phyloP scores from a whole-genome alignment of 2,329 filamentous ascomycete genomes.

The Corniculantispora saksenae region DNA sequence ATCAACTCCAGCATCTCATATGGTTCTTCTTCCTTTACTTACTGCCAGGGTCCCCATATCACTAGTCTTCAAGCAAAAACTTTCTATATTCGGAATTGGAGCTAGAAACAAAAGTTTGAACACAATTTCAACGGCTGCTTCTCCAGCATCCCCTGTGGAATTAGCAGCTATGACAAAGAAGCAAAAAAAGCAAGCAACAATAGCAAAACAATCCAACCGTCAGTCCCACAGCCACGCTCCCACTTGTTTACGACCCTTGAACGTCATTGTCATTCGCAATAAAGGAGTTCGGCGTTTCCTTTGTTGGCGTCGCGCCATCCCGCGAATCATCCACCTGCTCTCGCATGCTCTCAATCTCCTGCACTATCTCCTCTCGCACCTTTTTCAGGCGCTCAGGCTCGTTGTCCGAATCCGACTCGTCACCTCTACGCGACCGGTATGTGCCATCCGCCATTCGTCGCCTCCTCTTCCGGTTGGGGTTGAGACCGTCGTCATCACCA shows the following conservation, averaged over 20 bases:
- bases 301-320: background rate
- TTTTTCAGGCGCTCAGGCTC: background rate
- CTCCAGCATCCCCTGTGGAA: background rate
- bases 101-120: background rate
- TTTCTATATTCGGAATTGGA: background rate
- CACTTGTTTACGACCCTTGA: background rate
- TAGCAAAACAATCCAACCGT: background rate
- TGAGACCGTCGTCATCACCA: background rate
- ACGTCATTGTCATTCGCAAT: background rate
- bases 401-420: constrained; percentile 4
- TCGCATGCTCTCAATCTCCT: constrained; percentile 6
- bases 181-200: background rate
- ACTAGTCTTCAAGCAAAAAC: no score
- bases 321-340: background rate
- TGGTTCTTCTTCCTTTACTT: no score
- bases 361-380: background rate
- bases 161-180: background rate
- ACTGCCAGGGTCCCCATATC: no score
- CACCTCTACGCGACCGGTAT: background rate
- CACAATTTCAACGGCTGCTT: background rate
- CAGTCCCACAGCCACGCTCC: background rate
- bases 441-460: background rate
- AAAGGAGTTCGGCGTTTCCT: background rate
- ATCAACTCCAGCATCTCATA: background rate
- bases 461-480: background rate